Conservation (phyloP, 768 basidiomycete genomes). For the Coprinopsis sp. region DNA sequence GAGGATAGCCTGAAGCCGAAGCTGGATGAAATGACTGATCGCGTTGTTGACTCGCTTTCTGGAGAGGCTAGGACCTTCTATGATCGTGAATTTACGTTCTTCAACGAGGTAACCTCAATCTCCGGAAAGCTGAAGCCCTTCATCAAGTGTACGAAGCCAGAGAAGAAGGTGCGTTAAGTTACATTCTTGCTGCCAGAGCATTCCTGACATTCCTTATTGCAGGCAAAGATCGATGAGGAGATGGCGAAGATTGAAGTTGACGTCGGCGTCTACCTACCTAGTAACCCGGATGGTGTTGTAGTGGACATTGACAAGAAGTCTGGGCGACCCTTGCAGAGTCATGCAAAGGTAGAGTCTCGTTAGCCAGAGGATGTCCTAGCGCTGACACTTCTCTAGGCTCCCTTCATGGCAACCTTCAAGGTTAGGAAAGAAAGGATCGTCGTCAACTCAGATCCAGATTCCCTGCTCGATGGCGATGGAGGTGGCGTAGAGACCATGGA, state of each 20-base stretch:
- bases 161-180: slow-evolving; percentile 79
- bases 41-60: slow-evolving; percentile 80
- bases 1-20: slow-evolving; percentile 94
- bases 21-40: slow-evolving; percentile 81
- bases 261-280: slow-evolving; percentile 94
- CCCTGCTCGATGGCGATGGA: slow-evolving; percentile 61
- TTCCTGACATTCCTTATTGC: slow-evolving; percentile 7
- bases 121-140: slow-evolving; percentile 96
- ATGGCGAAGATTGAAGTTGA: slow-evolving; percentile 95
- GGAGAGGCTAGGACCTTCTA: slow-evolving; percentile 88
- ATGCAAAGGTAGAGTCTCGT: slow-evolving; percentile 71
- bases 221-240: slow-evolving; percentile 99
- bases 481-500: slow-evolving; percentile 50
- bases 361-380: not conserved
- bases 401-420: slow-evolving; percentile 99
- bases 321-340: slow-evolving; percentile 92
- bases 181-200: not conserved
- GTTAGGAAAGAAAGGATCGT: slow-evolving; percentile 81
- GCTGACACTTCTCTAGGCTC: slow-evolving; percentile 58
- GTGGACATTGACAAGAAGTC: slow-evolving; percentile 98
- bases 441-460: slow-evolving; percentile 67
- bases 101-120: slow-evolving; percentile 94
- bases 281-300: slow-evolving; percentile 94
- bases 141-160: slow-evolving; percentile 91
- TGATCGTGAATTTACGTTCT: slow-evolving; percentile 92